Base-by-base conservation (phyloP, 1,284 basidiomycete species). In the Cryptococcus jaspeensis region DNA sequence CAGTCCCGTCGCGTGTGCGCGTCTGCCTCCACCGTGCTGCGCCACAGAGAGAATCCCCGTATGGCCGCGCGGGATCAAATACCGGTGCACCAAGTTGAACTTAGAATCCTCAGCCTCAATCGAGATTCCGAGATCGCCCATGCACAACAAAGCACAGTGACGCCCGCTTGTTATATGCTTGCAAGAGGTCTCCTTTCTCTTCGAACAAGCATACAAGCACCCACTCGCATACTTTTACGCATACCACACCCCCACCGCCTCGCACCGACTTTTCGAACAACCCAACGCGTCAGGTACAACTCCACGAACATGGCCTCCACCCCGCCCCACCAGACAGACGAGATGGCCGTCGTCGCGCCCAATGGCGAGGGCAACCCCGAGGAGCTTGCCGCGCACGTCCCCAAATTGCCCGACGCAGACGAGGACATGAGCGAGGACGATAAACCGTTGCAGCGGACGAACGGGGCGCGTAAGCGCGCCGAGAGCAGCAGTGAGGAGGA, bases 341-440 rank as follows among this genome's bases (percentile, higher is more conserved):
- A 58, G 0, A 70, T 72, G 68, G 70, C 70, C 1, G 70, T 72
- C 5, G 59, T 56, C 12, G 70, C 70, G 5, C 70, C 70, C 13
- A 62, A 57, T 25, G 18, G 53, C n/a, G 60, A 56, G 28, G 54
- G 56, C 2, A 56, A 40, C 5, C 55, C 58, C 37, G 42, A 41
- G 9, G 54, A 39, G 12, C 18, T 53, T 25, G 60, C 61, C 13
- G 16, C 63, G 13, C 53, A 58, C 50, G 60, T 59, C 18, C 40
- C 64, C 11, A 61, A 65, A 41, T 53, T 62, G 7, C 56, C 58
- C 9, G 46, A 38, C n/a, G 52, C 56, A 6, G 51, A 55, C n/a
- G 56, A 61, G 15, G 41, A 46, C 23, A 47, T 51, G 32, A 44
- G 44, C 28, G 66, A 67, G 20, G 60, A 66, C 36, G 67, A 66